Conservation (phyloP, 2,329 filamentous ascomycete genomes). For the Bimuria novae-zelandiae region DNA sequence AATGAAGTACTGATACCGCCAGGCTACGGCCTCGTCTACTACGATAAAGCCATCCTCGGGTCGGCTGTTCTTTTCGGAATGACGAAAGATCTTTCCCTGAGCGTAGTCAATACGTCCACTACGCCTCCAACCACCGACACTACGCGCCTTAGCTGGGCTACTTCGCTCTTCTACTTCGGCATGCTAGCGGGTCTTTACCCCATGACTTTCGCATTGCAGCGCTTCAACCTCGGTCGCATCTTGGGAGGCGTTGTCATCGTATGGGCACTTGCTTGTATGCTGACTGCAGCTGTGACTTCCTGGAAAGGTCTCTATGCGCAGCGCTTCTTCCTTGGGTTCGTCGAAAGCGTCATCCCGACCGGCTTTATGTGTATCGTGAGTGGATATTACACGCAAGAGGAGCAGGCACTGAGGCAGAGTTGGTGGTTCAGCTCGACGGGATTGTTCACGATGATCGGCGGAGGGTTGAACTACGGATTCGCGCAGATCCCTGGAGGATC, state of each 20-base stretch:
- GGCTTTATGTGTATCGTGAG: slow-evolving; percentile 61
- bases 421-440: slow-evolving; percentile 68
- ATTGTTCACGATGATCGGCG: slow-evolving; percentile 40
- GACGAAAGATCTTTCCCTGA: slow-evolving; percentile 69
- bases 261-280: slow-evolving; percentile 70
- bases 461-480: slow-evolving; percentile 44
- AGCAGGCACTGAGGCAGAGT: slow-evolving; percentile 59
- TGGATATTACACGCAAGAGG: slow-evolving; percentile 48
- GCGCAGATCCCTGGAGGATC: slow-evolving; percentile 41
- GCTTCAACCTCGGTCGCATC: slow-evolving; percentile 67
- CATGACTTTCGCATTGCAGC: slow-evolving; percentile 72
- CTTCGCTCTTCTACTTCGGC: slow-evolving; percentile 79
- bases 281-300: slow-evolving; percentile 68
- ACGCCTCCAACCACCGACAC: slow-evolving; percentile 65
- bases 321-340: slow-evolving; percentile 60
- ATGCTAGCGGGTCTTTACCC: slow-evolving; percentile 76
- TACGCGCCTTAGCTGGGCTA: slow-evolving; percentile 73
- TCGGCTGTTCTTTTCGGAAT: slow-evolving; percentile 76
- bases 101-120: slow-evolving; percentile 56
- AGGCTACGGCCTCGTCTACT: slow-evolving; percentile 70
- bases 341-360: slow-evolving; percentile 62
- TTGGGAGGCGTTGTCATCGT: slow-evolving; percentile 66
- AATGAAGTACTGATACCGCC: not conserved
- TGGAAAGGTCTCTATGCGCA: slow-evolving; percentile 65
- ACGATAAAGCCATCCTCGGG: slow-evolving; percentile 76